Evolutionary conservation across 192 early-diverging fungal genomes (phyloP).

Genomic region (Linnemannia hyalina): DNA sequence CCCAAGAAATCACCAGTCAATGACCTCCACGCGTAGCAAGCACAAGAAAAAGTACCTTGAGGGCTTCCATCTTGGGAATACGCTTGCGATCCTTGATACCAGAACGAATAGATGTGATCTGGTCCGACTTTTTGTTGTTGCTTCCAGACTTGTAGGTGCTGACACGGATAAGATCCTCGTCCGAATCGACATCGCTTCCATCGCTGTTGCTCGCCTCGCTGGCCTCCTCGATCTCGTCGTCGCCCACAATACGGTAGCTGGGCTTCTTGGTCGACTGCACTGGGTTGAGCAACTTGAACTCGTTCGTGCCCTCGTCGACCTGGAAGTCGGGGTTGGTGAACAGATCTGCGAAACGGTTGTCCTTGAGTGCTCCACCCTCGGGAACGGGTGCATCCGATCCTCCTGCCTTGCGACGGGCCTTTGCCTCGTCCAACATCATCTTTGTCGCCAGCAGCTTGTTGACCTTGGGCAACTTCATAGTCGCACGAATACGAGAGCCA

Average conservation of each 20-base stretch:
- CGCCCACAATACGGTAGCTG: constrained; percentile 56
- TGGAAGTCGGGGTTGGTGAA: constrained; percentile 94
- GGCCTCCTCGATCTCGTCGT: constrained; percentile 49
- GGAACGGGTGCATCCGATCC: constrained; percentile 48
- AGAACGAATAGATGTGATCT: constrained; percentile 55
- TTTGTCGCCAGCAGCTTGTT: constrained; percentile 88
- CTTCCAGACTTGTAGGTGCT: constrained; percentile 37
- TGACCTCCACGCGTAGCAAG: background rate
- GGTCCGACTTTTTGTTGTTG: constrained; percentile 42
- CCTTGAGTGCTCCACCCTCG: constrained; percentile 74
- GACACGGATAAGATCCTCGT: constrained; percentile 54
- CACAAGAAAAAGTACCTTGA: constrained; percentile 31
- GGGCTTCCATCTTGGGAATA: constrained; percentile 57
- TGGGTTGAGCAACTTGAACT: constrained; percentile 83
- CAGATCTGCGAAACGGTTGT: constrained; percentile 88
- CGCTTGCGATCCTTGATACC: constrained; percentile 58
- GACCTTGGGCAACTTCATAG: constrained; percentile 91
- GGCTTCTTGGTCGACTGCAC: constrained; percentile 53
- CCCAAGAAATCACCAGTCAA: background rate
- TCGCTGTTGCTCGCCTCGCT: constrained; percentile 48
- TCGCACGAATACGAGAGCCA: constrained; percentile 89
- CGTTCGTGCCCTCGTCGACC: constrained; percentile 85
- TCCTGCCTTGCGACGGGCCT: constrained; percentile 58
- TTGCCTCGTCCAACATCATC: constrained; percentile 60
- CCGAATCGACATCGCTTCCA: constrained; percentile 57